Evolutionary conservation across 2,329 filamentous ascomycete genomes (phyloP), one percentile per base, ranked within the genome.

Genomic region (Penicillium corylophilum): DNA sequence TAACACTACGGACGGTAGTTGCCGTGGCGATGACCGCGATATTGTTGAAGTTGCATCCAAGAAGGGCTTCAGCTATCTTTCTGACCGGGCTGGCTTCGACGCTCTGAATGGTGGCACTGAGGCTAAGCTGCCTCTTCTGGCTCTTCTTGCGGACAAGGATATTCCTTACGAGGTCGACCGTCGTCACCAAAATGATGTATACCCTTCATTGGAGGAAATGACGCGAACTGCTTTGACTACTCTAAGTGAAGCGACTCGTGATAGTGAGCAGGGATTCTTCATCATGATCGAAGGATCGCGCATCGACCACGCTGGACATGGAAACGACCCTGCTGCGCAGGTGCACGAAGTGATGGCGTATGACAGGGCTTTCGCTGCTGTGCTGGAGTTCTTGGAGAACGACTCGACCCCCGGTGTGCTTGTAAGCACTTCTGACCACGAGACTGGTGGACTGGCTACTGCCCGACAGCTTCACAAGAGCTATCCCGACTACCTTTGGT

Each of bases 281-380:
- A 79, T 99, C 63, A 96, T 99, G 93, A 95, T 99, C 55, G 94
- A 99, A 73, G 94, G 92, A 4, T 95, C 90, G 64, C 82, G 94
- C 38, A 97, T 99, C 64, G 94, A 99, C 66, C 94, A 99, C 69
- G 93, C 94, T 4, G 94, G 91, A 6, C 89, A 94, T 68, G 83
- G 82, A 57, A 94, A 94, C 62, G 89, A 94, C 63, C 89, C 89
- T 0, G 89, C 87, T 9, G 88, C 89, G 1, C 89, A 94, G 66
- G 89, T 93, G 10, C 86, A 89, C 61, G 94, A 99, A 72, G 93
- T 99, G 0, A 79, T 97, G n/a, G 93, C 91, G 46, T 99, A 95
- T 64, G 94, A 99, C 77, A 85, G 82, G 71, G 82, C 94, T 1
- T 95, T 99, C 73, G 79, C 86, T 62, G 81, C 83, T 5, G 93